Percentiles rank a stretch among this genome's conserved stretches.
Conservation (phyloP, 2,329 filamentous ascomycete species). For the Colletotrichum somersetense region DNA sequence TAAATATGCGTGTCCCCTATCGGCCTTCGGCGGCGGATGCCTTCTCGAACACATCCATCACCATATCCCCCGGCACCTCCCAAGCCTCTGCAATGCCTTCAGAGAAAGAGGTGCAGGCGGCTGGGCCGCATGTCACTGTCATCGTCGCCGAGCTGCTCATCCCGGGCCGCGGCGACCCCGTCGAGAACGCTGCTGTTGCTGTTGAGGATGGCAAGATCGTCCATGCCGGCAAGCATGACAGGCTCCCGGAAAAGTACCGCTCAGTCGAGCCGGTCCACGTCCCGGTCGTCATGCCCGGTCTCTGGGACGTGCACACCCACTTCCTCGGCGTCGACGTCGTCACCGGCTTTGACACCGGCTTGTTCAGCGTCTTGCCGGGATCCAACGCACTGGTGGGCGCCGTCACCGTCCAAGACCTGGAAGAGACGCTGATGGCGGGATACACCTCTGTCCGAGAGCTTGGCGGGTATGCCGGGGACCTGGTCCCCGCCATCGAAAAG, state of each 20-base stretch:
- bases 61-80: background rate
- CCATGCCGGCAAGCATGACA: constrained; percentile 52
- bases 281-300: constrained; percentile 61
- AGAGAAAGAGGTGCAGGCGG: background rate
- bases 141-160: constrained; percentile 57
- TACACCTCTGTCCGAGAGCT: constrained; percentile 65
- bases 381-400: constrained; percentile 53
- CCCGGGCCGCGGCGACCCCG: constrained; percentile 59
- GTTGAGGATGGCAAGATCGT: constrained; percentile 55
- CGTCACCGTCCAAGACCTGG: constrained; percentile 55
- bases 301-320: constrained; percentile 67
- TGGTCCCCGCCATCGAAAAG: constrained; percentile 57
- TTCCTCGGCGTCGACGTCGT: constrained; percentile 53
- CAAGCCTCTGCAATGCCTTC: constrained; percentile 1
- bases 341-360: constrained; percentile 39
- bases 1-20: constrained; percentile 27
- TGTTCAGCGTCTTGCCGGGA: constrained; percentile 43
- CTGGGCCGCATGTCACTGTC: constrained; percentile 17
- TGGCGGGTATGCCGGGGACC: constrained; percentile 60
- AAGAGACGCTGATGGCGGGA: constrained; percentile 58
- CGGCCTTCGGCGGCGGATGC: background rate
- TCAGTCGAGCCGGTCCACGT: constrained; percentile 50
- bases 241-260: constrained; percentile 51
- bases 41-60: background rate
- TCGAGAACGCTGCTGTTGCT: constrained; percentile 55